These are phyloP conservation scores for Phylloporus scabripes DNA, from an alignment of 768 basidiomycete species.

Conservation along the genomic window DNA sequence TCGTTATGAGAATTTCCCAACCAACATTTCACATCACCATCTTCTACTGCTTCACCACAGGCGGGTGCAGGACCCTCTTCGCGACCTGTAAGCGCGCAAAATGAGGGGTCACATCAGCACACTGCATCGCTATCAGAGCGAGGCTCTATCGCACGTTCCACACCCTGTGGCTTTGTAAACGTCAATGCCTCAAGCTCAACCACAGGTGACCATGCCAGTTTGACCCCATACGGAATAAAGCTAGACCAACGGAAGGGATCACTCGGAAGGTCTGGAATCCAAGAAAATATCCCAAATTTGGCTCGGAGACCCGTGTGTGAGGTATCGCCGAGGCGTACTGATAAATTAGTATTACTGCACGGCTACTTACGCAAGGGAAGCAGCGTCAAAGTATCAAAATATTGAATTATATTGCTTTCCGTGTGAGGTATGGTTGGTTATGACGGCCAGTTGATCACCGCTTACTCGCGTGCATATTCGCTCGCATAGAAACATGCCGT, in stretches of 20 bases:
- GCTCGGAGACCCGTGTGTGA: background rate
- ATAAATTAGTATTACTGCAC: slow-evolving; percentile 1
- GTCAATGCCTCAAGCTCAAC: slow-evolving; percentile 9
- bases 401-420: background rate
- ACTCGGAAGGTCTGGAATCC: background rate
- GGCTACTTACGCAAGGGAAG: slow-evolving; percentile 7
- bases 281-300: slow-evolving; percentile 8
- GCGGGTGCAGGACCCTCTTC: background rate
- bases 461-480: slow-evolving; percentile 3
- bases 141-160: background rate
- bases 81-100: background rate
- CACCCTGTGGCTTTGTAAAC: background rate
- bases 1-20: background rate
- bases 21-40: background rate
- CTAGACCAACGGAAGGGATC: slow-evolving; percentile 1
- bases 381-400: background rate
- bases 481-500: slow-evolving; percentile 10
- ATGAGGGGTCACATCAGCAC: background rate
- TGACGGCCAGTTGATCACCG: slow-evolving; percentile 4
- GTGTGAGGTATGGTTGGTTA: background rate
- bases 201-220: background rate
- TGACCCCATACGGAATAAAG: slow-evolving; percentile 3
- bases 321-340: slow-evolving; percentile 16
- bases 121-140: background rate
- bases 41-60: slow-evolving; percentile 2